Evolutionary conservation across 805 yeast genomes (phyloP).

Genomic region (Ogataea neopini): DNA sequence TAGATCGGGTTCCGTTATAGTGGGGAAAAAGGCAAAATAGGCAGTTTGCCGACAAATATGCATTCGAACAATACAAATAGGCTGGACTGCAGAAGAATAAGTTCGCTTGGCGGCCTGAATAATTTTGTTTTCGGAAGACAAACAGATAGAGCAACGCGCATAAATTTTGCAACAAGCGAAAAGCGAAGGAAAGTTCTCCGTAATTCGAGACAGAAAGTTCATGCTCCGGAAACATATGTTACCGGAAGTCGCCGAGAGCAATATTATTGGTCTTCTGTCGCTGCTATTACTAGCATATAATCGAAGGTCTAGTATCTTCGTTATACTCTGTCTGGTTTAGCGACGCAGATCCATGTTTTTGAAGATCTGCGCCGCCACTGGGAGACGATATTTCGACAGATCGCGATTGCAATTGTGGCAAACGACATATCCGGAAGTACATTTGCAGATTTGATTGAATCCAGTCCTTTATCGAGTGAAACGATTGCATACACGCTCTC

Average conservation of each 20-base stretch:
- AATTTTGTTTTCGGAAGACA: background rate
- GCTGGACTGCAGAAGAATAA: background rate
- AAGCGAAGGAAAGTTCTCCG: background rate
- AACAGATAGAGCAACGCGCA: background rate
- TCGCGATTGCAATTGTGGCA: background rate
- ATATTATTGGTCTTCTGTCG: too few relatives aligned
- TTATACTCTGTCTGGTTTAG: too few relatives aligned
- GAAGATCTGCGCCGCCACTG: too few relatives aligned
- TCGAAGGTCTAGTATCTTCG: too few relatives aligned
- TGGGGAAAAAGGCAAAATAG: background rate
- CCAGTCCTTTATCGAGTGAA: background rate
- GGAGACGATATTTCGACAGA: too few relatives aligned
- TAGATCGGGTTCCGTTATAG: too few relatives aligned
- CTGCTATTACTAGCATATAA: too few relatives aligned
- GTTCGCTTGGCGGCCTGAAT: background rate
- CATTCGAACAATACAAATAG: background rate
- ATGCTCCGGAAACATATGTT: background rate
- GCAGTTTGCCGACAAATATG: background rate
- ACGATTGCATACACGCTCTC: background rate
- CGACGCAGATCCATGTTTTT: too few relatives aligned
- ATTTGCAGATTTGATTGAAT: background rate
- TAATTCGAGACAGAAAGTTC: background rate
- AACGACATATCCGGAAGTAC: background rate
- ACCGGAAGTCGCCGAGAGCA: too few relatives aligned
- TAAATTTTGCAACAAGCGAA: background rate